Evolutionary conservation across 2,329 filamentous ascomycete genomes (phyloP), one percentile per base, ranked within the genome.

Genomic region (Nigrospora sphaerica): DNA sequence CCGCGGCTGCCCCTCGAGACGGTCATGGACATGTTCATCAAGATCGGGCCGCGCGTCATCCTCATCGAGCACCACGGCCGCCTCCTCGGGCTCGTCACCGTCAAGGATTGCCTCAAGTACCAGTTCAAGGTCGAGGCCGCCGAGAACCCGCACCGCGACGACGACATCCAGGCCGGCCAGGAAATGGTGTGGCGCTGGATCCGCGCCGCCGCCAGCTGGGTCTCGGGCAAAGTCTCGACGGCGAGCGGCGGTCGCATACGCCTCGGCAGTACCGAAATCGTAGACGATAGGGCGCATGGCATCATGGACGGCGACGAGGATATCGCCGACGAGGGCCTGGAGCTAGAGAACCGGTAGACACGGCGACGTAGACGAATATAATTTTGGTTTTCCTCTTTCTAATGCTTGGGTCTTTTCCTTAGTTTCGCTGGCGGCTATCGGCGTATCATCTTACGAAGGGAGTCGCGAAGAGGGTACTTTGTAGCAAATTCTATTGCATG

Each of bases 21-120:
- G 0, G 92, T 95, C 32, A 96, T 98, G 90, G 93, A 98, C 61
- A 75, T 98, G 12, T 98, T 98, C 73, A 92, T 92, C 64, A 98
- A 97, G 70, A 95, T 98, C 63, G 93, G 93, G 0, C 93, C 92
- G 0, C 81, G 93, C 1, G 90, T 96, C 6, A 92, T 98, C 42
- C 75, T 98, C 4, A 85, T 96, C 35, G 93, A 98, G 64, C 86
- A 95, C 61, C 86, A 88, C 48, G 93, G 93, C 13, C 80, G 81
- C 42, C 75, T 98, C 2, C 80, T 79, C 0, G 93, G 93, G 0
- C 75, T 98, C 0, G 88, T 98, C 1, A 98, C 93, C 0, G 87
- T 96, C 51, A 98, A 98, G 65, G 93, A 98, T 63, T 97, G 93
- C 56, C 71, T 98, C 46, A 95, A 93, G 63, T 97, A 95, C 60